A percentile compares a stretch with the other conserved stretches of the same genome.
phyloP scores from a whole-genome alignment of 352 stramenopile genomes.

The Pythium phragmitis region DNA sequence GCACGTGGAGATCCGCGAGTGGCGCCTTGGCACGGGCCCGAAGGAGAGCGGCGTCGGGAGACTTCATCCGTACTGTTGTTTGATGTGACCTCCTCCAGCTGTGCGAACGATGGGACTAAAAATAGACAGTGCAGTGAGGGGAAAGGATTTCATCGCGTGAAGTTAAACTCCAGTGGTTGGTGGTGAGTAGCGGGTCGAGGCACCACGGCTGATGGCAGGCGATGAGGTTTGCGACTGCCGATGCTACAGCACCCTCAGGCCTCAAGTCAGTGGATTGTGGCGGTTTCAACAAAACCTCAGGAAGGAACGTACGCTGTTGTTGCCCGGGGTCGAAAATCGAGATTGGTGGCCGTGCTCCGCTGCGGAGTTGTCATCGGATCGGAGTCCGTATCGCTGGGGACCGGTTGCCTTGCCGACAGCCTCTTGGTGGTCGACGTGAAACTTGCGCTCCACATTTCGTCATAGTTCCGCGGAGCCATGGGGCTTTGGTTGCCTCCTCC shows the following conservation, averaged over 20 bases:
- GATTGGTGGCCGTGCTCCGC: not conserved
- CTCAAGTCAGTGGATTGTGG: too few species aligned
- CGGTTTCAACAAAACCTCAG: too few species aligned
- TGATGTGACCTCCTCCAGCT: not conserved
- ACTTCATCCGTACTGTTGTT: constrained; percentile 30
- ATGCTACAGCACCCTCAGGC: not conserved
- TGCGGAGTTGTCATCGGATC: not conserved
- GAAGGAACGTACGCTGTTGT: not conserved
- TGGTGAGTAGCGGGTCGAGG: not conserved
- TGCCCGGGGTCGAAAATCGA: not conserved
- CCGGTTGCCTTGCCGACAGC: not conserved
- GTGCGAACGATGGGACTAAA: not conserved
- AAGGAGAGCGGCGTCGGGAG: constrained; percentile 44
- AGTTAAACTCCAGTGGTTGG: constrained; percentile 21
- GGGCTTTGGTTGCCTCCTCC: not conserved
- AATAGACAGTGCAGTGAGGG: not conserved
- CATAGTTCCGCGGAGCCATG: constrained; percentile 33
- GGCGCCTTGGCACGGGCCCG: constrained; percentile 51
- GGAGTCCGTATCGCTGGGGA: not conserved
- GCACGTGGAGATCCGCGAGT: constrained; percentile 38
- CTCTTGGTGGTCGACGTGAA: constrained; percentile 14
- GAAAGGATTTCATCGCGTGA: constrained; percentile 6
- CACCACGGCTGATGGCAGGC: constrained; percentile 5
- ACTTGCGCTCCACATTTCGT: constrained; percentile 71
- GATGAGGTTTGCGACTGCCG: constrained; percentile 7